phyloP scores from a whole-genome alignment of 2,329 filamentous ascomycete genomes.

The Phaeomoniella chlamydospora region DNA sequence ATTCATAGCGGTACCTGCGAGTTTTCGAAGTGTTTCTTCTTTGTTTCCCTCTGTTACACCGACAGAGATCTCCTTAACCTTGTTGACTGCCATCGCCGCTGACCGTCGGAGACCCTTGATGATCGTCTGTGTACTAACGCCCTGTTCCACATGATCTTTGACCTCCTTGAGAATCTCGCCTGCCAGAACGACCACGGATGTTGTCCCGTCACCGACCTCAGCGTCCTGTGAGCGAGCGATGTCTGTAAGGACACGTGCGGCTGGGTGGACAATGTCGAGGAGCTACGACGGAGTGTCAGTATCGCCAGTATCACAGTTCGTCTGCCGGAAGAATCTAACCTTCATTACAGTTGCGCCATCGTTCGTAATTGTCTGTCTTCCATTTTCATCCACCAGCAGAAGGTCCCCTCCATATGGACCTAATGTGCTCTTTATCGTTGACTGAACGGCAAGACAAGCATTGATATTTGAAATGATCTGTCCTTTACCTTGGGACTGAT shows the following conservation, averaged over 20 bases:
- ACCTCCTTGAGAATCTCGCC: conserved; percentile 96
- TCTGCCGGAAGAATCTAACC: conserved; percentile 31
- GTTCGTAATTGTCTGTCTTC: conserved; percentile 94
- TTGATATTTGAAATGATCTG: conserved; percentile 98
- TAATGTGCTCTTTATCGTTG: conserved; percentile 87
- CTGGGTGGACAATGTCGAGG: conserved; percentile 95
- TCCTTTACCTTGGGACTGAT: conserved; percentile 90
- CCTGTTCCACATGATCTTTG: conserved; percentile 90
- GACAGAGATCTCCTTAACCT: conserved; percentile 94
- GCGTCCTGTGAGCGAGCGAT: conserved; percentile 98
- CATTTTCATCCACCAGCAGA: conserved; percentile 90
- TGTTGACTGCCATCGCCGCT: conserved; percentile 85
- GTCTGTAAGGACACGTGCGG: conserved; percentile 91
- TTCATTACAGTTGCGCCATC: conserved; percentile 99
- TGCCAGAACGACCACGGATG: conserved; percentile 92
- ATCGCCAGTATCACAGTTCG: too few relatives aligned
- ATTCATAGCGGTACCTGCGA: conserved; percentile 95
- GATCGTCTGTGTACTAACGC: conserved; percentile 92
- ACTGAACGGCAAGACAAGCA: conserved; percentile 89
- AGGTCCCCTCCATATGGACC: conserved; percentile 95
- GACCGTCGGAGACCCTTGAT: conserved; percentile 90
- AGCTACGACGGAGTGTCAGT: conserved; percentile 44
- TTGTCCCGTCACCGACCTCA: conserved; percentile 96
- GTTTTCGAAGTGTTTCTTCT: conserved; percentile 74
- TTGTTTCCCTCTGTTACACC: conserved; percentile 69